These are phyloP conservation scores for Aspergillus terreus DNA, from an alignment of 2,329 filamentous ascomycete genomes.

Conservation along the genomic window DNA sequence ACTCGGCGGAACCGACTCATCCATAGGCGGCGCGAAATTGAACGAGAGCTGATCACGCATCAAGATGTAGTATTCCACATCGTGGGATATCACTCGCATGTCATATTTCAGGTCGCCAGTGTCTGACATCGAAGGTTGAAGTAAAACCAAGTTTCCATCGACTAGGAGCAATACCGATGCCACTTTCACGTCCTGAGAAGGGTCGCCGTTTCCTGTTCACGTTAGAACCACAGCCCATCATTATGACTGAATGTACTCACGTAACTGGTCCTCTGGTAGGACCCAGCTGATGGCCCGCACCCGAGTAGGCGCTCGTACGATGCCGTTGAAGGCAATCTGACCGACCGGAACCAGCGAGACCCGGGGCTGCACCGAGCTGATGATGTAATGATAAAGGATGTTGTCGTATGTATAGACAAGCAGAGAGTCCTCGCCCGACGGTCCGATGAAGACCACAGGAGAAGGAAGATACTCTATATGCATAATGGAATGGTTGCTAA, in stretches of 20 bases:
- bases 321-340: conserved; percentile 95
- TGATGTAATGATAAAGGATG: conserved; percentile 89
- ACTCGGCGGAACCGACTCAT: conserved; percentile 47
- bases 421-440: conserved; percentile 88
- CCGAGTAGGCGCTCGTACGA: conserved; percentile 86
- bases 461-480: conserved; percentile 75
- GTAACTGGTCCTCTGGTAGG: conserved; percentile 80
- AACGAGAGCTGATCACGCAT: conserved; percentile 75
- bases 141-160: conserved; percentile 88
- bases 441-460: conserved; percentile 83
- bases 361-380: conserved; percentile 66
- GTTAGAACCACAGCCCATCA: conserved; percentile 10
- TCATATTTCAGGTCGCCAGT: conserved; percentile 90
- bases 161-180: conserved; percentile 95
- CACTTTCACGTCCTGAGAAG: conserved; percentile 89
- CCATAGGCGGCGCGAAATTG: conserved; percentile 45
- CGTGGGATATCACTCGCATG: conserved; percentile 94
- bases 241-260: conserved; percentile 40
- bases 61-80: conserved; percentile 90
- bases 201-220: conserved; percentile 70
- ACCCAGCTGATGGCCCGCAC: conserved; percentile 96
- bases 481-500: conserved; percentile 70
- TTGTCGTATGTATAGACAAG: conserved; percentile 98
- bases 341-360: conserved; percentile 87
- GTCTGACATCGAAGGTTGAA: conserved; percentile 81